A percentile compares a stretch with the other conserved stretches of the same genome.
Conservation (phyloP, 164 flowering plant genomes). For the Stephania japonica region DNA sequence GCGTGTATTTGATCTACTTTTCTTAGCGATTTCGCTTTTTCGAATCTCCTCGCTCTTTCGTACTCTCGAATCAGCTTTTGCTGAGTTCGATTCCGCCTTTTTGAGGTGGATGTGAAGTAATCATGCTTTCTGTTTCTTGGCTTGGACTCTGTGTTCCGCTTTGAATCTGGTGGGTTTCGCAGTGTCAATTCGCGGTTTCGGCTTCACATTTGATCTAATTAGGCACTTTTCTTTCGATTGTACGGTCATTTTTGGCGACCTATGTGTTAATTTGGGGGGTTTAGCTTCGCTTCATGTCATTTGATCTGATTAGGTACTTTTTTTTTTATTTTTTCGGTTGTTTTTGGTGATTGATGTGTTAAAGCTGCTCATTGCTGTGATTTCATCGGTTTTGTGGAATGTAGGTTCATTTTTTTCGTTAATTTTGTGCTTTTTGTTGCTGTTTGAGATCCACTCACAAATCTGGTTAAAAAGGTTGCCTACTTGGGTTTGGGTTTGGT, state of each 20-base stretch:
- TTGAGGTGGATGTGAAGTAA: slow-evolving; percentile 2
- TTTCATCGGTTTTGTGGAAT: not conserved
- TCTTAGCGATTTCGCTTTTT: slow-evolving; percentile 27
- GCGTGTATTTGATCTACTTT: slow-evolving; percentile 3
- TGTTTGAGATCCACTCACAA: not conserved
- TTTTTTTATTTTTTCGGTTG: not conserved
- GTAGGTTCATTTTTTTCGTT: slow-evolving; percentile 2
- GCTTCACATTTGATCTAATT: not conserved
- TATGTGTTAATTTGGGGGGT: not conserved
- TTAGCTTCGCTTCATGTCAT: not conserved
- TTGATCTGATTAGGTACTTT: not conserved
- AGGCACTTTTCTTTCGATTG: not conserved
- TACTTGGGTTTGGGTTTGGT: not conserved
- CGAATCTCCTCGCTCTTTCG: slow-evolving; percentile 13
- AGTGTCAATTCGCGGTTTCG: not conserved
- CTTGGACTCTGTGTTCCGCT: slow-evolving; percentile 2
- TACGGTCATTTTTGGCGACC: too few relatives aligned
- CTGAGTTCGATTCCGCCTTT: slow-evolving; percentile 8
- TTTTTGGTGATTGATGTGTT: not conserved
- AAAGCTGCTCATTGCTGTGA: not conserved
- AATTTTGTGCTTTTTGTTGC: not conserved
- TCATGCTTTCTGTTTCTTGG: not conserved
- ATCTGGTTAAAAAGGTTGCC: not conserved
- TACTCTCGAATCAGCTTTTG: slow-evolving; percentile 29
- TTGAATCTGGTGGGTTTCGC: slow-evolving; percentile 7